Conservation (phyloP, 2,329 filamentous ascomycete species). For the Alternaria consortialis region DNA sequence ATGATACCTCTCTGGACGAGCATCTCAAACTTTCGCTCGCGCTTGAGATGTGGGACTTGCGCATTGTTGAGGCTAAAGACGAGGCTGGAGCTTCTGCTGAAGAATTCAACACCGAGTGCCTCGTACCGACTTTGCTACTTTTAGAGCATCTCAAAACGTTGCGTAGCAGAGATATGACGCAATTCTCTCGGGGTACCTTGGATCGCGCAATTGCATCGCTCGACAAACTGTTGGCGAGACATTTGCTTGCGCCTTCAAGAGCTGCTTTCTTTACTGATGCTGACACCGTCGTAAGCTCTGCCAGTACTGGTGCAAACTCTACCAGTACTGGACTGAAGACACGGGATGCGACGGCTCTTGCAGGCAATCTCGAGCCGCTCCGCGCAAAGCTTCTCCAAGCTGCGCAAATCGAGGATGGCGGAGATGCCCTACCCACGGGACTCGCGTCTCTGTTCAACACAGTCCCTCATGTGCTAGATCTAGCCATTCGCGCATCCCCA, state of each 20-base stretch:
- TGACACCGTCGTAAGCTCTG: constrained; percentile 8
- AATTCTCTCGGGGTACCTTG: background rate
- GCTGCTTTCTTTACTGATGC: constrained; percentile 47
- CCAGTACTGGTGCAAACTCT: constrained; percentile 10
- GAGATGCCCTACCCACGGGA: constrained; percentile 31
- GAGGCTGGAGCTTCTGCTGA: constrained; percentile 42
- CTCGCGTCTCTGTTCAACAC: constrained; percentile 36
- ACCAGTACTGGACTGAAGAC: constrained; percentile 1
- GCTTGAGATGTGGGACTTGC: constrained; percentile 48
- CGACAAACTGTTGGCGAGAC: constrained; percentile 53
- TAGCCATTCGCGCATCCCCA: constrained; percentile 53
- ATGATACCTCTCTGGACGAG: constrained; percentile 7
- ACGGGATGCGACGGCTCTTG: constrained; percentile 27
- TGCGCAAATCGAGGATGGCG: constrained; percentile 41
- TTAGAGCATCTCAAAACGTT: constrained; percentile 28
- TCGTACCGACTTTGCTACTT: constrained; percentile 43
- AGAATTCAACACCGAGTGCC: constrained; percentile 51
- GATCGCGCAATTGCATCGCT: constrained; percentile 31
- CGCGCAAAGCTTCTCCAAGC: constrained; percentile 43
- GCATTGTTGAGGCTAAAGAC: constrained; percentile 37
- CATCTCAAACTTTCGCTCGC: constrained; percentile 35
- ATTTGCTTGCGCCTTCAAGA: constrained; percentile 54
- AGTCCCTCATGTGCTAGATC: constrained; percentile 50
- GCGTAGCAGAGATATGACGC: constrained; percentile 5
- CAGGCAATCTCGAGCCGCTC: constrained; percentile 36